Conservation (phyloP, 2,329 filamentous ascomycete species). For the Phialophora macrospora region DNA sequence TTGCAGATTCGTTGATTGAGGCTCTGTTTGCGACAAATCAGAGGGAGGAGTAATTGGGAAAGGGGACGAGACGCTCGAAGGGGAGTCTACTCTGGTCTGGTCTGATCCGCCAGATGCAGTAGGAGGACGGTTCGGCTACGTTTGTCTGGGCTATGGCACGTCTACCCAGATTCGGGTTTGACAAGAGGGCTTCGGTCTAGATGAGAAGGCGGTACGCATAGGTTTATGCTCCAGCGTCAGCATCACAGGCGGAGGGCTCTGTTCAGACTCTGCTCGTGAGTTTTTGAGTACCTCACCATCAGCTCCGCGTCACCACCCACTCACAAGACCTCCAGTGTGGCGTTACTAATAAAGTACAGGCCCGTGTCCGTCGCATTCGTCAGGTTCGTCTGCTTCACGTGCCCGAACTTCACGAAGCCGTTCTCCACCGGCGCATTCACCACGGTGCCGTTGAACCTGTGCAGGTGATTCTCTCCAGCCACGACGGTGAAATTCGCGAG, state of each 20-base stretch:
- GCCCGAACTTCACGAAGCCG: conserved; percentile 45
- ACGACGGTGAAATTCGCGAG: conserved; percentile 73
- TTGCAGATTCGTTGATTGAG: not conserved
- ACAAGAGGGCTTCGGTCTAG: not conserved
- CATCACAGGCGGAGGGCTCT: not conserved
- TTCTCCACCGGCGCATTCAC: conserved; percentile 55
- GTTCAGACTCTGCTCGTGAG: not conserved
- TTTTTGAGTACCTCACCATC: not conserved
- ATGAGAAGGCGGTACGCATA: not conserved
- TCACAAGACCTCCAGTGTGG: conserved; percentile 32
- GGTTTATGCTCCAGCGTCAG: not conserved
- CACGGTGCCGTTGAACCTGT: conserved; percentile 50
- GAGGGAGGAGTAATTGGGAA: not conserved
- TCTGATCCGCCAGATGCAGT: not conserved
- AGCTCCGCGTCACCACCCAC: not conserved
- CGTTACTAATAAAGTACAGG: conserved; percentile 41
- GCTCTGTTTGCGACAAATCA: not conserved
- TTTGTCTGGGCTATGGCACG: not conserved
- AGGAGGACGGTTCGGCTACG: not conserved
- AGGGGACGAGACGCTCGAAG: not conserved
- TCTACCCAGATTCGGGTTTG: not conserved
- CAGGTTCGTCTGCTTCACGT: conserved; percentile 43
- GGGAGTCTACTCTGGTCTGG: not conserved
- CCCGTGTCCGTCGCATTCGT: conserved; percentile 46
- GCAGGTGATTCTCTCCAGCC: conserved; percentile 64